Base-by-base conservation (phyloP, 768 basidiomycete genomes). In the Omphalotus guepiniiformis region DNA sequence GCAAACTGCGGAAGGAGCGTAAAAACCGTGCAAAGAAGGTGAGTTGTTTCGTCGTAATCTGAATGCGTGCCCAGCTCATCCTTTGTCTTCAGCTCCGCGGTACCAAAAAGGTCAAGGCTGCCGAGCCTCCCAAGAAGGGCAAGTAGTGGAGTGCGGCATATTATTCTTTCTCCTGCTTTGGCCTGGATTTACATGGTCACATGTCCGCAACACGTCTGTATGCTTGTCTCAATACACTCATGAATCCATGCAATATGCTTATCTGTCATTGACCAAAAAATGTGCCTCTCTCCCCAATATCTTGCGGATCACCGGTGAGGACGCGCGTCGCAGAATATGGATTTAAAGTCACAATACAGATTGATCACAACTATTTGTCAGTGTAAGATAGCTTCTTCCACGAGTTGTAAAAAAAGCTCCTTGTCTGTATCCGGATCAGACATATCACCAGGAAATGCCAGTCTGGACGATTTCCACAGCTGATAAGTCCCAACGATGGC, bases 11-110 rank as follows among this genome's bases (percentile, higher is more conserved):
- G 71, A 97, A 98, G 78, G 95, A 98, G 78, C 84, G 96, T 63
- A 99, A 99, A 83, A 99, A 99, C 75, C 85, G 95, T 66, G 82
- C 88, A 53, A 99, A 99, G 88, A 98, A 97, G 85, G 94, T 92
- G 39, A n/a, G 70, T 44, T 9, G 15, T 35, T 30, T 23, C n/a
- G 18, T 58, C 42, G 25, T 32, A 11, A 19, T 16, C 38, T 13
- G 47, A 18, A 23, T 21, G 21, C 32, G 4, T 12, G 34, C 55
- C 59, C 42, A 57, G 32, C 50, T 58, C 27, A 60, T 38, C 27
- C 27, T 48, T 18, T 30, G 48, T 40, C 51, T 49, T 12, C 58
- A 97, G 93, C 71, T 93, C 73, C 90, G 94, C 63, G 94, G 95
- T 59, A 93, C 88, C 67, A 88, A 89, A 77, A 98, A 97, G 80